Base-by-base conservation (phyloP, 805 yeast species). In the Saccharomyces jurei region DNA sequence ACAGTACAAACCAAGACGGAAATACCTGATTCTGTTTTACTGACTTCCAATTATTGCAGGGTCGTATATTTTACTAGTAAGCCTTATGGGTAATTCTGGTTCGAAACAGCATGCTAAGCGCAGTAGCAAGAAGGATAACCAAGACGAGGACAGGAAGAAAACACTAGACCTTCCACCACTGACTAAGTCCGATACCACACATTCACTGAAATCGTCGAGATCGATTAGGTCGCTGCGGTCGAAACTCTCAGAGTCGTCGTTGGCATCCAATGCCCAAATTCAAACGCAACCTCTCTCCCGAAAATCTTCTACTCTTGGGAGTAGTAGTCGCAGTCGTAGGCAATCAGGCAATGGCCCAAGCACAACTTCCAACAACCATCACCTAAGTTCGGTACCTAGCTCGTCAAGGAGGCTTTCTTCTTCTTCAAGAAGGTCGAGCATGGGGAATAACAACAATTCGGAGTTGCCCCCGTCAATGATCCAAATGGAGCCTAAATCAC, bases 401-500 rank as follows among this genome's bases (percentile, higher is more conserved):
- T 51, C 58, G 25, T 44, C 54, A 21, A 50, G 55, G 41, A 60
- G 57, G 29, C 55, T 52, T 36, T 53, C 52, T 21, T 53, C 60
- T 13, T 57, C 58, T 14, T 58, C 60, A 2, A 62, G 68, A 69
- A 28, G 71, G 69, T 51, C 66, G 68, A 6, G 58, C 71, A 11
- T 66, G 72, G 6, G 68, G 67, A 59, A 66, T 61, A 41, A 67
- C 73, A 6, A 74, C 74, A 36, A 3, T 36, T 36, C 44, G 8
- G 44, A 36, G 13, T 36, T 36, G 46, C 87, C 87, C 11, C 81
- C 84, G 27, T 81, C 85, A 49, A 82, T 84, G 89, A 73, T 77
- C 41, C 82, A 79, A 56, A 72, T 81, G 53, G 85, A 79, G 60
- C 90, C 90, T 25, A 83, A 80, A 61, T 82, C 81, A 54, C 89